Evolutionary conservation across 2,329 filamentous ascomycete genomes (phyloP).

Genomic region (Hypoxylon sp.): DNA sequence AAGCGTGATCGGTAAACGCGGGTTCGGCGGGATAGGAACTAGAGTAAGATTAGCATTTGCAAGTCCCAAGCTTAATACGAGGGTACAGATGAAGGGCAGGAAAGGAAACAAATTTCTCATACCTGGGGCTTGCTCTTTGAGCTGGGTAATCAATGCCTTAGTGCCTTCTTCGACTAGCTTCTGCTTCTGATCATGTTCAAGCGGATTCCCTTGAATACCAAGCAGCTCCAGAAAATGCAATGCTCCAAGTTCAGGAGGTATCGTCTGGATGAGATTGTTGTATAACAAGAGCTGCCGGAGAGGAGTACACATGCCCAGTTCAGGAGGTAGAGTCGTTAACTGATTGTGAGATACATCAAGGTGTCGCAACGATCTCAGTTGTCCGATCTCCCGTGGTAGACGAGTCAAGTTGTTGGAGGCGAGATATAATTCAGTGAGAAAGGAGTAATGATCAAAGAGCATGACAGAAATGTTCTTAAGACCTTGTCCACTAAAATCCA

Average conservation of each 20-base stretch:
- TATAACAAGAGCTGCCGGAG: constrained; percentile 88
- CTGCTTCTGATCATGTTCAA: constrained; percentile 82
- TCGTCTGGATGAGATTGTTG: constrained; percentile 86
- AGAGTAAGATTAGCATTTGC: constrained; percentile 47
- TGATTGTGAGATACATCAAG: constrained; percentile 93
- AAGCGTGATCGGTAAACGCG: constrained; percentile 84
- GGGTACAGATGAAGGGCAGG: neutral
- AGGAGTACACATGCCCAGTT: constrained; percentile 97
- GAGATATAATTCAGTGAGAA: constrained; percentile 92
- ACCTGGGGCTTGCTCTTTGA: constrained; percentile 90
- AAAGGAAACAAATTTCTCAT: constrained; percentile 58
- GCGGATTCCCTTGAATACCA: constrained; percentile 91
- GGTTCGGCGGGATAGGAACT: constrained; percentile 84
- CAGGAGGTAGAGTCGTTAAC: constrained; percentile 83
- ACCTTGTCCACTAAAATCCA: constrained; percentile 97
- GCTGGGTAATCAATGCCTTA: constrained; percentile 82
- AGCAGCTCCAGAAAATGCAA: constrained; percentile 90
- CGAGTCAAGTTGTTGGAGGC: constrained; percentile 90
- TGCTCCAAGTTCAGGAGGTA: constrained; percentile 90
- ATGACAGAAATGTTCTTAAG: constrained; percentile 84
- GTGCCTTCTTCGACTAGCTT: constrained; percentile 91
- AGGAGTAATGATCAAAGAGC: constrained; percentile 85
- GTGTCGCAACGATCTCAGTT: constrained; percentile 83
- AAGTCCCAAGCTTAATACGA: neutral
- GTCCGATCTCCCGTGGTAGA: constrained; percentile 85